Evolutionary conservation across 164 flowering plant genomes (phyloP).

Genomic region (Kingdonia uniflora): DNA sequence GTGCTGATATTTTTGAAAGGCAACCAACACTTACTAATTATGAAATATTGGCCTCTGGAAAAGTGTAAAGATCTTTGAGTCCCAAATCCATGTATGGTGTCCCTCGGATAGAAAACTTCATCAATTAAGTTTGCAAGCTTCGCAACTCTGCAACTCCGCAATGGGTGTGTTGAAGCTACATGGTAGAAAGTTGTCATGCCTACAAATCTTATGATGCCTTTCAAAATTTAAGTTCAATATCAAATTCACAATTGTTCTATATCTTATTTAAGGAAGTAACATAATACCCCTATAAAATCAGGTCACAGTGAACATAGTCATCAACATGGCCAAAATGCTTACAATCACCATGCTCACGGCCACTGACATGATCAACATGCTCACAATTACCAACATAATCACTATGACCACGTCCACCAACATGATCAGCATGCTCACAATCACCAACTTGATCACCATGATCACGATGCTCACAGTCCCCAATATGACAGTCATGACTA

Average conservation of each 20-base stretch:
- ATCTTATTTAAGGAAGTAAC: neutral
- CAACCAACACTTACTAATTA: constrained; percentile 68
- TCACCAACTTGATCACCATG: too few relatives aligned
- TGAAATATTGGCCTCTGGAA: constrained; percentile 58
- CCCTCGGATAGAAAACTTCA: constrained; percentile 68
- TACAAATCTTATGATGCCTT: constrained; percentile 69
- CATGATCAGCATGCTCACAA: too few relatives aligned
- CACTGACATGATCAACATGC: too few relatives aligned
- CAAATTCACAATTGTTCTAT: constrained; percentile 26
- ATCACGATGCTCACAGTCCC: too few relatives aligned
- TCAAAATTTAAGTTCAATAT: too few relatives aligned
- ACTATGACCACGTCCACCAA: too few relatives aligned
- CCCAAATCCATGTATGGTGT: constrained; percentile 80
- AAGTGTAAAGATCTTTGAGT: constrained; percentile 48
- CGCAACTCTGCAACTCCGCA: constrained; percentile 79
- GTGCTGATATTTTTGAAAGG: constrained; percentile 83
- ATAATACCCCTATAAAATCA: neutral
- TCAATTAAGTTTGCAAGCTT: constrained; percentile 91
- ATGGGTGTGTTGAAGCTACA: constrained; percentile 78
- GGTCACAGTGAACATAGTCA: too few relatives aligned
- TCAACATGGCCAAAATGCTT: too few relatives aligned
- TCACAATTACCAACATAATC: too few relatives aligned
- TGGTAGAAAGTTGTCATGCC: too few relatives aligned
- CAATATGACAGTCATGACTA: too few relatives aligned
- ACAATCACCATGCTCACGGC: too few relatives aligned